These are phyloP conservation scores for Syncephalastrum sp. DNA, from an alignment of 371 early-diverging fungal species.

Conservation along the genomic window DNA sequence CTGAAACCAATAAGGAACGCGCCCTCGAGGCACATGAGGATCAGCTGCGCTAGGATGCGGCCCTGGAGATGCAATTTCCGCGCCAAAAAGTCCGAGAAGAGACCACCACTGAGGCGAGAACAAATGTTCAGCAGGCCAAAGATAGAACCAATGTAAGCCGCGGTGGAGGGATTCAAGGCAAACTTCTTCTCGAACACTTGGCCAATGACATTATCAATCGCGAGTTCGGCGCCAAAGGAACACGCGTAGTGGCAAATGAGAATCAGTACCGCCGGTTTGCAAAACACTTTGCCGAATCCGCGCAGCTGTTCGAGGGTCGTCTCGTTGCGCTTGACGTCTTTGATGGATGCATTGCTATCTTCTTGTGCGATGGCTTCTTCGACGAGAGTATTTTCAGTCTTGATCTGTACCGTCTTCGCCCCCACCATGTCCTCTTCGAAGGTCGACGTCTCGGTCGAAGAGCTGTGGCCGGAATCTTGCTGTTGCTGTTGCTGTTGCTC, in stretches of 20 bases:
- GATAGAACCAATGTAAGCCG: slow-evolving; percentile 54
- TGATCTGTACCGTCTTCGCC: no score
- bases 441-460: neutral
- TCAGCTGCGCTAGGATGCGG: slow-evolving; percentile 34
- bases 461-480: neutral
- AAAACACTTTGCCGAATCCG: slow-evolving; percentile 7
- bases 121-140: slow-evolving; percentile 67
- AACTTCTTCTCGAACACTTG: slow-evolving; percentile 30
- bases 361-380: no score
- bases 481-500: neutral
- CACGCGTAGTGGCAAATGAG: slow-evolving; percentile 57
- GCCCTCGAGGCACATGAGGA: slow-evolving; percentile 38
- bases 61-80: slow-evolving; percentile 13
- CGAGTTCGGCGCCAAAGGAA: slow-evolving; percentile 64
- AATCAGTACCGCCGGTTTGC: slow-evolving; percentile 38
- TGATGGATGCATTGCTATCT: slow-evolving; percentile 7
- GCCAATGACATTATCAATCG: slow-evolving; percentile 58
- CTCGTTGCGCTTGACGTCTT: slow-evolving; percentile 15
- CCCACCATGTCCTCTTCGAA: no score
- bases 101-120: slow-evolving; percentile 59
- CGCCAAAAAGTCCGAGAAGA: slow-evolving; percentile 32
- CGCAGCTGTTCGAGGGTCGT: neutral
- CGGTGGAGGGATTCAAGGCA: slow-evolving; percentile 36
- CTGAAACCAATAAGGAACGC: slow-evolving; percentile 23
- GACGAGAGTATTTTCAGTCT: no score